These are phyloP conservation scores for Grigorovia yakushimaensis DNA, from an alignment of 805 yeast genomes.

Conservation along the genomic window DNA sequence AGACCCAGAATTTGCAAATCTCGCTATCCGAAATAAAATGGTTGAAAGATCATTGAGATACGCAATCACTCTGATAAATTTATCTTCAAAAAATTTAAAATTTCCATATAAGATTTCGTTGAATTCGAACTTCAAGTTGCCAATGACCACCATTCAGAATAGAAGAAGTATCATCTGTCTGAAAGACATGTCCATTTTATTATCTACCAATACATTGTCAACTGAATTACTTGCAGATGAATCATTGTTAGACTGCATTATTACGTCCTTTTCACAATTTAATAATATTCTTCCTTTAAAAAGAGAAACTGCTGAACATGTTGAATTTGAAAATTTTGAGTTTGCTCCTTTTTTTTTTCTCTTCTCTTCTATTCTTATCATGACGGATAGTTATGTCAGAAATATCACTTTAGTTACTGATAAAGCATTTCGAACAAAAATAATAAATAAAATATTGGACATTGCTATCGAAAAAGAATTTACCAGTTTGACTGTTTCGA, in stretches of 20 bases:
- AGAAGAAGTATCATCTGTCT: slow-evolving; percentile 24
- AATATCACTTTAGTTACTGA: slow-evolving; percentile 20
- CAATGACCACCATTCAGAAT: slow-evolving; percentile 21
- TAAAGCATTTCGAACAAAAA: slow-evolving; percentile 9
- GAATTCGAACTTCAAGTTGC: slow-evolving; percentile 18
- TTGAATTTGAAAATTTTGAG: slow-evolving; percentile 82
- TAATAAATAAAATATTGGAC: slow-evolving; percentile 12
- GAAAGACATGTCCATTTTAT: slow-evolving; percentile 56
- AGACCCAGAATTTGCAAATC: slow-evolving; percentile 22
- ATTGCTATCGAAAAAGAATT: slow-evolving; percentile 16
- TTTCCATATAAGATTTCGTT: slow-evolving; percentile 18
- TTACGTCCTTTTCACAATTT: slow-evolving; percentile 22
- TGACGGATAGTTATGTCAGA: slow-evolving; percentile 26
- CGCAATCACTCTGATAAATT: slow-evolving; percentile 24
- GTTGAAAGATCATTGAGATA: slow-evolving; percentile 23
- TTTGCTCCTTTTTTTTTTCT: slow-evolving; percentile 37
- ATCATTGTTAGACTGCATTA: slow-evolving; percentile 11
- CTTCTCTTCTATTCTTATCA: slow-evolving; percentile 23
- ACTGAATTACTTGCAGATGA: slow-evolving; percentile 26
- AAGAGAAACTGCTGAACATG: slow-evolving; percentile 71
- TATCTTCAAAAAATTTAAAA: slow-evolving; percentile 18
- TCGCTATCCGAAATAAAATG: slow-evolving; percentile 20
- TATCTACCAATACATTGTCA: slow-evolving; percentile 57
- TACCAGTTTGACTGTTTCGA: background rate
- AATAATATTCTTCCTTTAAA: slow-evolving; percentile 48